These are phyloP conservation scores for Phytopythium delawarense DNA, from an alignment of 352 stramenopile species.

Conservation along the genomic window DNA sequence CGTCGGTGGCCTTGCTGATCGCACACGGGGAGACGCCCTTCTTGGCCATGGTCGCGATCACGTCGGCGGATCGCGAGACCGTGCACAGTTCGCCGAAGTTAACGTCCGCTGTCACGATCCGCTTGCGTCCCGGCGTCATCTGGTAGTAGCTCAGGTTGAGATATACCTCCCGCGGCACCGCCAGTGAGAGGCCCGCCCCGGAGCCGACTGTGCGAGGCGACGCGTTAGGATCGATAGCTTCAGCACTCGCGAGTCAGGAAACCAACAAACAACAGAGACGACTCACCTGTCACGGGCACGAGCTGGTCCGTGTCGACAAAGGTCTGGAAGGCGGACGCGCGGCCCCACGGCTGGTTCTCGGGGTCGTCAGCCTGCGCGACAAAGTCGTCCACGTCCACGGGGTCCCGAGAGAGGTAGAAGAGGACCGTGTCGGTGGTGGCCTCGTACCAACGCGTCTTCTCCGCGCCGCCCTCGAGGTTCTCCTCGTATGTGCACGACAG, in stretches of 20 bases:
- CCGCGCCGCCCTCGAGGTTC: slow-evolving; percentile 66
- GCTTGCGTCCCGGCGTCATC: slow-evolving; percentile 53
- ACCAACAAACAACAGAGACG: neutral
- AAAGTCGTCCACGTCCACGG: slow-evolving; percentile 55
- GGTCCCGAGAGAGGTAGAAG: slow-evolving; percentile 87
- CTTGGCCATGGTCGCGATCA: slow-evolving; percentile 65
- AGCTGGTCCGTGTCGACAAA: slow-evolving; percentile 64
- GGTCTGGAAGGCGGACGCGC: slow-evolving; percentile 37
- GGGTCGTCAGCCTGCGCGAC: slow-evolving; percentile 21
- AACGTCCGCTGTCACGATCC: slow-evolving; percentile 54
- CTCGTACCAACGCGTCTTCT: slow-evolving; percentile 90
- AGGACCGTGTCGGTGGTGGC: slow-evolving; percentile 60
- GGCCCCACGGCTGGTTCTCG: slow-evolving; percentile 47
- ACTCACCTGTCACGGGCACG: slow-evolving; percentile 67
- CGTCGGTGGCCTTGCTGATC: slow-evolving; percentile 61
- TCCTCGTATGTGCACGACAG: slow-evolving; percentile 91
- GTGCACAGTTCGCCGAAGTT: slow-evolving; percentile 80
- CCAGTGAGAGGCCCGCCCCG: slow-evolving; percentile 36
- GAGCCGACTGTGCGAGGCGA: slow-evolving; percentile 26
- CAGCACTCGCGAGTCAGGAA: neutral
- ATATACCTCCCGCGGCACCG: slow-evolving; percentile 64
- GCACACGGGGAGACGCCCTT: slow-evolving; percentile 59
- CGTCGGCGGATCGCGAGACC: slow-evolving; percentile 46
- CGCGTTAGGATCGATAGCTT: neutral
- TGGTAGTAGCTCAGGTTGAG: slow-evolving; percentile 83